These are phyloP conservation scores for Kodamaea arcana DNA, from an alignment of 1,139 yeast species.

Conservation along the genomic window DNA sequence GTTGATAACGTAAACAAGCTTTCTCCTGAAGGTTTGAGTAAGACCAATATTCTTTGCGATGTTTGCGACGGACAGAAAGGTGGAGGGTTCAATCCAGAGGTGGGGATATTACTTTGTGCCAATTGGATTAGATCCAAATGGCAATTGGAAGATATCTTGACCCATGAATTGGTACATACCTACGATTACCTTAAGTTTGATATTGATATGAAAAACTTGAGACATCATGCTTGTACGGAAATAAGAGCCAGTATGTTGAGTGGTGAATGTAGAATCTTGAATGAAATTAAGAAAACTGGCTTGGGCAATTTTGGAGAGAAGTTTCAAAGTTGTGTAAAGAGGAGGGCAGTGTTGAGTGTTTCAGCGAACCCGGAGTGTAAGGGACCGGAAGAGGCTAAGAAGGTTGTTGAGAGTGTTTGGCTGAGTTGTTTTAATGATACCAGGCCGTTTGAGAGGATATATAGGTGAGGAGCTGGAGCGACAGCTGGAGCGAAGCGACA, in stretches of 20 bases:
- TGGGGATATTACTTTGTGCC: conserved; percentile 83
- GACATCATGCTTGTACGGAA: conserved; percentile 96
- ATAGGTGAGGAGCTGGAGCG: conserved; percentile 52
- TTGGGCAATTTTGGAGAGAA: conserved; percentile 66
- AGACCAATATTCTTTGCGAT: conserved; percentile 65
- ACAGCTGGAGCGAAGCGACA: no score
- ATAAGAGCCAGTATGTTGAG: conserved; percentile 88
- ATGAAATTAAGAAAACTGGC: conserved; percentile 71
- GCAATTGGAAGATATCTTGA: conserved; percentile 84
- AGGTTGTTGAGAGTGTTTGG: conserved; percentile 83
- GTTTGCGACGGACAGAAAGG: conserved; percentile 83
- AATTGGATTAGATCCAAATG: conserved; percentile 74
- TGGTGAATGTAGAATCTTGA: conserved; percentile 92
- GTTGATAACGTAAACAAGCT: conserved; percentile 73
- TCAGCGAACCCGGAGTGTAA: conserved; percentile 81
- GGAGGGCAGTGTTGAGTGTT: conserved; percentile 85
- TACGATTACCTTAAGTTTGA: conserved; percentile 87
- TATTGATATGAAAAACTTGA: conserved; percentile 76
- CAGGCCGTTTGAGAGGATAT: conserved; percentile 90
- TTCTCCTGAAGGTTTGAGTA: conserved; percentile 14
- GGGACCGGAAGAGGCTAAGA: conserved; percentile 67
- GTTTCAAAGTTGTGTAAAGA: conserved; percentile 83
- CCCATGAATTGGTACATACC: conserved; percentile 92
- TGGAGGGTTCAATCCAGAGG: conserved; percentile 90
- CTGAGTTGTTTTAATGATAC: conserved; percentile 92